These are phyloP conservation scores for Aspergillus texensis DNA, from an alignment of 2,329 filamentous ascomycete genomes.

Conservation along the genomic window DNA sequence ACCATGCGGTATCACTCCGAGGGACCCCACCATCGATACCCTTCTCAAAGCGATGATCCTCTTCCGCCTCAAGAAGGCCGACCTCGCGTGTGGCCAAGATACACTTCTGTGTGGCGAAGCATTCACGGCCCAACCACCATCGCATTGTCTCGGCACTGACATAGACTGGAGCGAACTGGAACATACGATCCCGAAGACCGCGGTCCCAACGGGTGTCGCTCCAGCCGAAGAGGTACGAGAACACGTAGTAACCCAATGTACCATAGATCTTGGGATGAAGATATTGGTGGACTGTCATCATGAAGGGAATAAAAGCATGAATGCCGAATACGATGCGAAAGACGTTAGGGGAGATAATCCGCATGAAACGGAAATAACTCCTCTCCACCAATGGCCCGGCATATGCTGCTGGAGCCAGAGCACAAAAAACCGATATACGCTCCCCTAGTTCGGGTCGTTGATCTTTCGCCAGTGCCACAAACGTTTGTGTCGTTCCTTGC, in stretches of 20 bases:
- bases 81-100: slow-evolving; percentile 79
- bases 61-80: slow-evolving; percentile 61
- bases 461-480: slow-evolving; percentile 86
- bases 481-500: slow-evolving; percentile 86
- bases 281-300: slow-evolving; percentile 78
- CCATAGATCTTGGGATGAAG: slow-evolving; percentile 73
- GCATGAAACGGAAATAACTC: slow-evolving; percentile 91
- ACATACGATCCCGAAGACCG: slow-evolving; percentile 76
- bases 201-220: slow-evolving; percentile 82
- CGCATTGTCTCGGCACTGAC: slow-evolving; percentile 88
- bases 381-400: slow-evolving; percentile 83
- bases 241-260: slow-evolving; percentile 82
- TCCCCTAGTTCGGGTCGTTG: slow-evolving; percentile 83
- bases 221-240: slow-evolving; percentile 89
- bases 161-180: slow-evolving; percentile 90
- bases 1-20: slow-evolving; percentile 68
- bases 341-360: slow-evolving; percentile 71
- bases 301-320: slow-evolving; percentile 88
- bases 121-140: slow-evolving; percentile 91
- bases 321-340: slow-evolving; percentile 88
- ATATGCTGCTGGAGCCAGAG: slow-evolving; percentile 86
- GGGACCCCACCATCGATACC: slow-evolving; percentile 14
- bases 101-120: slow-evolving; percentile 83
- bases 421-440: slow-evolving; percentile 86
- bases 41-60: slow-evolving; percentile 34